Evolutionary conservation across 306 rosid genomes (phyloP), one percentile per base, ranked within the genome.

Genomic region (Vigna angularis): DNA sequence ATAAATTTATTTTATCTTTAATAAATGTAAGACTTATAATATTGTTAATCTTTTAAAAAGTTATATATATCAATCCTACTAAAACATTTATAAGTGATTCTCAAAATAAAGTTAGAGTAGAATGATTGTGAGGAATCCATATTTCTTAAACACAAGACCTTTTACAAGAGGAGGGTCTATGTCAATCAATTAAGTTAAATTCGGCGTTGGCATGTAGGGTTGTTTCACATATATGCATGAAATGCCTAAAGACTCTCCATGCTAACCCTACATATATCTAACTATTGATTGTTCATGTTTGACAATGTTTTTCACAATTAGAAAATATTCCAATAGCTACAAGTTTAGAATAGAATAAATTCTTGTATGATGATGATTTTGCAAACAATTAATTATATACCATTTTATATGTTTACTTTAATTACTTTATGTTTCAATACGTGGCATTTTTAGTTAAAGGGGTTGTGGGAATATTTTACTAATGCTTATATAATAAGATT

Each of bases 71-170:
- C 0, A 4, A 4, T 5, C 3, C 3, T 4, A 3, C 32, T 4
- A 30, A 30, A 30, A 30, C 4, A 30, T 30, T 16, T 34, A 10
- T 52, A 3, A 45, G 13, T 42, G 67, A 40, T 79, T 72, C 74
- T 71, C 28, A 9, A 38, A 24, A 0, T 22, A 80, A 80, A 73
- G 79, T 14, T 55, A 53, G 51, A 20, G 61, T 9, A 48, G 6
- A 20, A 65, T 45, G 26, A 74, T 44, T 2, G 53, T 50, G 40
- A 52, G 28, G 84, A 66, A 81, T 74, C 58, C 58, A 13, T 20
- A 52, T 17, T 66, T 66, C 44, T 47, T 45, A 22, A 5, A 47
- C 6, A 47, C 15, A 28, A 20, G 24, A 36, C 5, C 17, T 30
- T 65, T 73, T 18, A n/a, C 52, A 9, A 72, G 66, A 34, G 59